A percentile compares a stretch with the other conserved stretches of the same genome.
These are phyloP conservation scores for Halteria grandinella DNA, from an alignment of 73 alveolate species.

Conservation along the genomic window DNA sequence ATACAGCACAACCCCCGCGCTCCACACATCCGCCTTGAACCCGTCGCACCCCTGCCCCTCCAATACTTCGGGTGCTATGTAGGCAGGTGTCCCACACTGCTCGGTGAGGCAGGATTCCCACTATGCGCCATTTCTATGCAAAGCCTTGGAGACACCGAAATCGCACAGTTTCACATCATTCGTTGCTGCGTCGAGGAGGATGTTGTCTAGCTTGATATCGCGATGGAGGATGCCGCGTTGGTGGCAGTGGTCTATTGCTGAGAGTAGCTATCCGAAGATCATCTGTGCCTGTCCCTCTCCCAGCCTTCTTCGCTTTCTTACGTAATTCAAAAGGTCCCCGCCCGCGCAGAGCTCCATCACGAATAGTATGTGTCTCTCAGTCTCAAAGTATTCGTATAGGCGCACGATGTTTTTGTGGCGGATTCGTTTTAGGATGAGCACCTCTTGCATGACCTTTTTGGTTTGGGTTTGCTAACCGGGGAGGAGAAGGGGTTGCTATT, in stretches of 20 bases:
- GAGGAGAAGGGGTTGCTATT: too few relatives aligned
- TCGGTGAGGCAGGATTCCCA: constrained; percentile 45
- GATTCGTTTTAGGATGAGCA: constrained; percentile 45
- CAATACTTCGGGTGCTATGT: constrained; percentile 91
- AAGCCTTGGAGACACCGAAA: constrained; percentile 83
- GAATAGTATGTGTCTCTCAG: constrained; percentile 88
- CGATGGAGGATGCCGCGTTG: constrained; percentile 70
- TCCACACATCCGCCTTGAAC: constrained; percentile 86
- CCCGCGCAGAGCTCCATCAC: constrained; percentile 94
- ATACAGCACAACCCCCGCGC: constrained; percentile 80
- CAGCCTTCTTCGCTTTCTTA: constrained; percentile 57
- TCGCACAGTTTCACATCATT: constrained; percentile 76
- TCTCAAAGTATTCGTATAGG: constrained; percentile 71
- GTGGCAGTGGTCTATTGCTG: constrained; percentile 78
- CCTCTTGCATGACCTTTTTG: constrained; percentile 67
- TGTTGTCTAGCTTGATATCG: constrained; percentile 81
- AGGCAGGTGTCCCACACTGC: constrained; percentile 90
- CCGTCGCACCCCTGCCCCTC: constrained; percentile 74
- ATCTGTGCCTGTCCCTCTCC: constrained; percentile 74
- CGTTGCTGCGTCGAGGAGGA: constrained; percentile 70
- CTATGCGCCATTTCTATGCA: constrained; percentile 57
- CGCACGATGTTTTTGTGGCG: constrained; percentile 58
- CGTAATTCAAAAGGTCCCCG: constrained; percentile 80
- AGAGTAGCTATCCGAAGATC: constrained; percentile 74
- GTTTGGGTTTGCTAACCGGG: constrained; percentile 49